These are phyloP conservation scores for Pythium phragmitis DNA, from an alignment of 352 stramenopile genomes.

Conservation along the genomic window DNA sequence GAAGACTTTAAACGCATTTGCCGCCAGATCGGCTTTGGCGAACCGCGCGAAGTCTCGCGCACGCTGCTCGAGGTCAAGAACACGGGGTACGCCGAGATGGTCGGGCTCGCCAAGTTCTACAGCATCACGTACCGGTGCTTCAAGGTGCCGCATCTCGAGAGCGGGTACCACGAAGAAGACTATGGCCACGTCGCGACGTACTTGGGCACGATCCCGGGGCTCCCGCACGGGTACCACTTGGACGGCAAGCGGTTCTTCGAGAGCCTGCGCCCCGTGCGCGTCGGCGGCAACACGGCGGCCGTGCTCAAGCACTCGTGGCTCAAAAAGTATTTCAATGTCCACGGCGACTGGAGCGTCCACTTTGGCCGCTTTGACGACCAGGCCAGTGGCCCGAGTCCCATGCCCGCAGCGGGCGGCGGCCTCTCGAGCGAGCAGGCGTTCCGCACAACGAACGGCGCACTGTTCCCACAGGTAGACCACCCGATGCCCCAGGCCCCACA, in stretches of 20 bases:
- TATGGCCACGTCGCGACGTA: constrained; percentile 92
- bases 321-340: constrained; percentile 81
- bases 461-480: not conserved
- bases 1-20: constrained; percentile 90
- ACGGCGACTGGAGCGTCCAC: constrained; percentile 79
- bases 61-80: constrained; percentile 68
- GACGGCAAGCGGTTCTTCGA: constrained; percentile 83
- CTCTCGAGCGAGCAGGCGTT: constrained; percentile 16
- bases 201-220: constrained; percentile 82
- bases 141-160: constrained; percentile 70
- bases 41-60: constrained; percentile 85
- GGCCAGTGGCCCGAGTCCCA: not conserved
- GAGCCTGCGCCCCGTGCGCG: constrained; percentile 61
- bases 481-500: constrained; percentile 3
- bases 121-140: constrained; percentile 90
- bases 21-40: constrained; percentile 77
- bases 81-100: constrained; percentile 53
- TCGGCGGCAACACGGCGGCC: constrained; percentile 88
- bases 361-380: constrained; percentile 50
- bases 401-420: not conserved
- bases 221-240: constrained; percentile 61
- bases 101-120: constrained; percentile 83
- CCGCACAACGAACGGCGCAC: constrained; percentile 9
- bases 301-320: constrained; percentile 78
- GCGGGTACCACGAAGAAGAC: constrained; percentile 80